These are phyloP conservation scores for Bryoerythrophyllum caledonicum DNA, from an alignment of 225 moss, liverwort and hornwort species.

Conservation along the genomic window DNA sequence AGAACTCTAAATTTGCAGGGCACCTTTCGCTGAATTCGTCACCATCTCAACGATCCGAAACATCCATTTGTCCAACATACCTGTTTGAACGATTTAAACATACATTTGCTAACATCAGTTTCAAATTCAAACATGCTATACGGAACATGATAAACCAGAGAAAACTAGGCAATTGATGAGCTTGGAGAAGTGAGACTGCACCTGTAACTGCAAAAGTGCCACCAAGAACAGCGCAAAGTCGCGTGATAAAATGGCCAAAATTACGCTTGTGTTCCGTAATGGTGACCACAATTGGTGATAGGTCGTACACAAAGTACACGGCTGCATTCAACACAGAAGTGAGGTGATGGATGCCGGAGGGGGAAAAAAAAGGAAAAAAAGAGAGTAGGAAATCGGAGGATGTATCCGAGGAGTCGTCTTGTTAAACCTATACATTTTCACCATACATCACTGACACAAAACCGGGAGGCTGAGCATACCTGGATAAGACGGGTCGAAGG, in stretches of 20 bases:
- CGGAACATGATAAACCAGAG: neutral
- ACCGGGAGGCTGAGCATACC: slow-evolving; percentile 35
- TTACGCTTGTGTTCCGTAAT: slow-evolving; percentile 75
- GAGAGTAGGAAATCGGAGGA: neutral
- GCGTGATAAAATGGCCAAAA: slow-evolving; percentile 86
- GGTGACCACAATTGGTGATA: slow-evolving; percentile 86
- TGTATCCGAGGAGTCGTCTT: neutral
- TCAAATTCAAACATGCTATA: neutral
- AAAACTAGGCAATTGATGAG: neutral
- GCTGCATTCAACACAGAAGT: slow-evolving; percentile 47
- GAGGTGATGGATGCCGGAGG: too few species aligned
- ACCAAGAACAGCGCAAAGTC: slow-evolving; percentile 83
- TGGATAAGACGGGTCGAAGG: slow-evolving; percentile 73
- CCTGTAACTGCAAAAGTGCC: slow-evolving; percentile 89
- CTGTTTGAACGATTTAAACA: slow-evolving; percentile 38
- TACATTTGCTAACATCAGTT: slow-evolving; percentile 14
- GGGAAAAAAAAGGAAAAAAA: too few species aligned
- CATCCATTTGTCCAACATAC: slow-evolving; percentile 92
- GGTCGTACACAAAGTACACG: slow-evolving; percentile 84
- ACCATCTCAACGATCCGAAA: slow-evolving; percentile 55
- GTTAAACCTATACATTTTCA: neutral
- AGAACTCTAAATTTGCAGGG: too few species aligned
- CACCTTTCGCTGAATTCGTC: slow-evolving; percentile 32
- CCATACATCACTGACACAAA: neutral
- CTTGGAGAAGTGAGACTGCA: slow-evolving; percentile 10